Evolutionary conservation across 108 stramenopile genomes (phyloP), one percentile per base, ranked within the genome.

Genomic region (Aurantiochytrium sp.): DNA sequence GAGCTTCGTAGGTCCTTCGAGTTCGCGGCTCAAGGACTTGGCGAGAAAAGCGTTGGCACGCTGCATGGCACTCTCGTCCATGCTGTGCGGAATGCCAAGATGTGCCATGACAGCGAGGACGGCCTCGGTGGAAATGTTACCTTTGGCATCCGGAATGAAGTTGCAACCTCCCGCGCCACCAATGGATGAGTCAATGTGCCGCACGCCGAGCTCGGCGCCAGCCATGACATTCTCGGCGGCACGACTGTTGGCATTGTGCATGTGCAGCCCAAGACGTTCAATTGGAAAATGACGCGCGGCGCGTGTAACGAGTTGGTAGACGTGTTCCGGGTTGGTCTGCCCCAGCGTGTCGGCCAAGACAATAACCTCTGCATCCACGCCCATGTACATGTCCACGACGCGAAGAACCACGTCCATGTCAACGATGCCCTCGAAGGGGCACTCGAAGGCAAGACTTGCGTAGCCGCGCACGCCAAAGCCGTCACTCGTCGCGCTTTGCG

Each of bases 361-460:
- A 23, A 83, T 45, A 0, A 53, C 51, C 23, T 83, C 76, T 12
- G 76, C 76, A 45, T 53, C 76, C 16, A 53, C 49, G 4, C 23
- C 12, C 49, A 83, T 83, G 76, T 83, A 83, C 49, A 53, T 83
- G 45, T 83, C 76, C 76, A 83, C 76, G 28, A 83, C 51, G 51
- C 51, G 49, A 12, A 83, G 6, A 10, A 83, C 76, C 12, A 53
- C 76, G n/a, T 53, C 49, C 76, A 53, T 47, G 51, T 83, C 76
- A 14, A 83, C 76, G 45, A 53, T 12, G 51, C 76, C 76, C 51
- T 83, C 76, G 28, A 83, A 83, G n/a, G 76, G 76, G 76, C 76
- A 83, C 23, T 83, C 49, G 51, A 83, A 83, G 18, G 76, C 76
- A 35, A 83, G 76, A 35, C 49, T 53, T 6, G 76, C 76, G 51